Evolutionary conservation across 176 grass and related monocot species (phyloP).

Genomic region (Aechmea fasciata): DNA sequence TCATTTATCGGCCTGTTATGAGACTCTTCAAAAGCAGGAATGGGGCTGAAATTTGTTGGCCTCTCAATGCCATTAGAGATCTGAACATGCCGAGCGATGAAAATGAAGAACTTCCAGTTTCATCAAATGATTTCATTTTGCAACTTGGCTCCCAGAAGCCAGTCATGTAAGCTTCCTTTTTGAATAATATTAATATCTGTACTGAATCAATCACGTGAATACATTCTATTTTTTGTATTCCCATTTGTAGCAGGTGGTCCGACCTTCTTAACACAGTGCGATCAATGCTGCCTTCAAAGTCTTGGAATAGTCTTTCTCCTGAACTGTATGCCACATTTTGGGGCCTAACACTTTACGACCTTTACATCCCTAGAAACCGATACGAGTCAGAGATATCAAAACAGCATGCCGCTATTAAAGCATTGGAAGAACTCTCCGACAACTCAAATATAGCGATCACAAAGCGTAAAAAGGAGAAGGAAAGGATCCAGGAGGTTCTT

Average conservation of each 20-base stretch:
- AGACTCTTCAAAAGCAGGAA: conserved; percentile 70
- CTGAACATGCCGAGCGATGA: conserved; percentile 26
- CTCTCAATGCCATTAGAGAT: conserved; percentile 26
- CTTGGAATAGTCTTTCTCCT: conserved; percentile 86
- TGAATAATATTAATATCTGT: conserved; percentile 3
- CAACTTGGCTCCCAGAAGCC: conserved; percentile 49
- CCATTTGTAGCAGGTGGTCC: conserved; percentile 58
- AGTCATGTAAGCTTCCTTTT: conserved; percentile 48
- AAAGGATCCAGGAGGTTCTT: conserved; percentile 93
- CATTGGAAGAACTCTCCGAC: conserved; percentile 90
- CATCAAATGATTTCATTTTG: conserved; percentile 63
- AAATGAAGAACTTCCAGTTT: conserved; percentile 53
- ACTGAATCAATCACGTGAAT: neutral
- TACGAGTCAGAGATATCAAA: conserved; percentile 93
- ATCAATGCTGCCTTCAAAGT: conserved; percentile 74
- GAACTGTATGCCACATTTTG: conserved; percentile 94
- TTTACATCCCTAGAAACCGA: conserved; percentile 77
- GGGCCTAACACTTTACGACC: conserved; percentile 95
- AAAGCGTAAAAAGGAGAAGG: conserved; percentile 96
- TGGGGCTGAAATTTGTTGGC: conserved; percentile 69
- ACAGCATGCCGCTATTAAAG: conserved; percentile 82
- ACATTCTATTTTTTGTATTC: conserved; percentile 15
- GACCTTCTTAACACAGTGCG: conserved; percentile 66
- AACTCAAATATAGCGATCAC: conserved; percentile 90
- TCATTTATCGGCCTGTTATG: conserved; percentile 98